phyloP scores from a whole-genome alignment of 345 rosid species.

The Trapa bicornis region DNA sequence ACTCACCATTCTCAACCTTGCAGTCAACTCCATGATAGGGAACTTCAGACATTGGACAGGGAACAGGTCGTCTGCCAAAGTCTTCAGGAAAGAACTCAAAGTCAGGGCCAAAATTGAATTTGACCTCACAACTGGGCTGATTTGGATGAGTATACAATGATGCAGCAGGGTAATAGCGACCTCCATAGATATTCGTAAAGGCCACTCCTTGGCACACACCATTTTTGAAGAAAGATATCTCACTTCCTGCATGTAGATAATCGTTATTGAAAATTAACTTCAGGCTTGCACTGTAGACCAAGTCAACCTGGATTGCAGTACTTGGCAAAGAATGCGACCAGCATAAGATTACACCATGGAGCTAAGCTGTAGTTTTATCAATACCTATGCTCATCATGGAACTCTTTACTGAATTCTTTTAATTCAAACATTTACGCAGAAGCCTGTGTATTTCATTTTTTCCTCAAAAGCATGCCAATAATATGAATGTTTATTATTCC shows the following conservation, averaged over 20 bases:
- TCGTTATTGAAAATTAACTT: background rate
- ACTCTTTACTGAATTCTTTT: too few species aligned
- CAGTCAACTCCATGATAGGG: slow-evolving; percentile 61
- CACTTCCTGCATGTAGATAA: slow-evolving; percentile 50
- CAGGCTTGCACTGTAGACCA: background rate
- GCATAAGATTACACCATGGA: too few species aligned
- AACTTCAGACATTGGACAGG: slow-evolving; percentile 66
- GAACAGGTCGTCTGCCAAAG: slow-evolving; percentile 57
- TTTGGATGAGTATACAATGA: slow-evolving; percentile 93
- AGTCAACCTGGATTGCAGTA: background rate
- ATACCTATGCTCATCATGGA: too few species aligned
- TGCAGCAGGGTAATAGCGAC: slow-evolving; percentile 94
- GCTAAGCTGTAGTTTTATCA: too few species aligned
- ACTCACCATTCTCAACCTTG: slow-evolving; percentile 28
- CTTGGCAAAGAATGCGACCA: background rate
- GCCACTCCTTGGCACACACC: slow-evolving; percentile 91
- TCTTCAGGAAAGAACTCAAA: slow-evolving; percentile 61
- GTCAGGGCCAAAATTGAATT: slow-evolving; percentile 87
- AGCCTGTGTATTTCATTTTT: too few species aligned
- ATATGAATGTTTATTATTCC: too few species aligned
- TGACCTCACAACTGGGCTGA: slow-evolving; percentile 75
- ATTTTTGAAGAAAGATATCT: slow-evolving; percentile 84
- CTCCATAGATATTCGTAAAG: slow-evolving; percentile 66
- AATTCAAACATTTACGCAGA: too few species aligned
- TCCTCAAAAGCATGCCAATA: too few species aligned